Conservation (phyloP, 129 eudicot species). For the Oenanthe sinensis region DNA sequence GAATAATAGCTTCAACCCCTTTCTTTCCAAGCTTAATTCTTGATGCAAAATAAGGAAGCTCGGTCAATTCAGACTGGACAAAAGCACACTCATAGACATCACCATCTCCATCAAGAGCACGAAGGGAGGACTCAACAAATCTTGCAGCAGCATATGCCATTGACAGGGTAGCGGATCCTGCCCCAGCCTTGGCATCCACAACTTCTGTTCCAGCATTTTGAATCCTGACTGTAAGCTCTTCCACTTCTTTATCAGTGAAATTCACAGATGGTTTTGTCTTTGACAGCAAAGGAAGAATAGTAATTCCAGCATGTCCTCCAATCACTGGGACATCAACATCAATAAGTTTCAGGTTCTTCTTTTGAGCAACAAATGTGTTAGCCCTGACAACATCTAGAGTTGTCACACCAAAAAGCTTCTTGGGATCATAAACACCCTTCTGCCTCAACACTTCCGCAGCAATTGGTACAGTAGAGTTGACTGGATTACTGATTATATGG, state of each 20-base stretch:
- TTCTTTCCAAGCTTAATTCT: constrained; percentile 66
- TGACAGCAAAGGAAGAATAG: constrained; percentile 70
- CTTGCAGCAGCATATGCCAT: constrained; percentile 95
- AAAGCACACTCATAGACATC: constrained; percentile 77
- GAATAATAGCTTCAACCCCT: constrained; percentile 60
- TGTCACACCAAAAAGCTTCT: constrained; percentile 83
- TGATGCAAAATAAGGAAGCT: constrained; percentile 78
- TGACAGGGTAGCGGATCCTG: constrained; percentile 81
- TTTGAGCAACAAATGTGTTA: constrained; percentile 73
- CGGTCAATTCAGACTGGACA: constrained; percentile 62
- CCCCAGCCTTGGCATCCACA: constrained; percentile 89
- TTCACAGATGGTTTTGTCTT: constrained; percentile 60
- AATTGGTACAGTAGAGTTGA: constrained; percentile 78
- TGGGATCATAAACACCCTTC: constrained; percentile 67
- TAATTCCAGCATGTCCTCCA: constrained; percentile 85
- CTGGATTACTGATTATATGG: constrained; percentile 81
- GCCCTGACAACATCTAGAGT: constrained; percentile 86
- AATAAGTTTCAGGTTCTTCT: constrained; percentile 62
- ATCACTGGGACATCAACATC: constrained; percentile 83
- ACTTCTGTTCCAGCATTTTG: constrained; percentile 89
- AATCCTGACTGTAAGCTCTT: constrained; percentile 66
- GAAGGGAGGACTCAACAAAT: constrained; percentile 76
- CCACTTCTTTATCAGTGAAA: constrained; percentile 58
- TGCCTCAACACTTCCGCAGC: constrained; percentile 77
- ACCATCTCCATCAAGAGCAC: constrained; percentile 75